Percentiles rank a stretch among this genome's conserved stretches.
phyloP scores from a whole-genome alignment of 306 rosid genomes.

The Medicago truncatula region MtrunA17r5.0-ANR NC_053047.1:36084001-36084500 shows the following conservation, averaged over 20 bases:
- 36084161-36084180: too few species aligned
- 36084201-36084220: constrained; percentile 4
- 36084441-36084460: constrained; percentile 15
- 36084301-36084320: neutral
- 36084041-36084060: too few species aligned
- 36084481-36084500: constrained; percentile 44
- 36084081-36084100: too few species aligned
- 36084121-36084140: too few species aligned
- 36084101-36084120: too few species aligned
- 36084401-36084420: constrained; percentile 39
- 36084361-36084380: constrained; percentile 8
- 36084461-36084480: constrained; percentile 31
- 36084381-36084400: constrained; percentile 38
- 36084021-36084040: too few species aligned
- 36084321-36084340: constrained; percentile 1
- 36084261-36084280: constrained; percentile 8
- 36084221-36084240: constrained; percentile 2
- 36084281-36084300: neutral
- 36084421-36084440: constrained; percentile 45
- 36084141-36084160: too few species aligned
- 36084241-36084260: neutral
- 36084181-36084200: too few species aligned
- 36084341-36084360: neutral
- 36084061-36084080: too few species aligned
- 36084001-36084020: too few species aligned